Percentiles rank a stretch among this genome's conserved stretches.
Conservation (phyloP, 345 rosid genomes). For the Salix koriyanagi region DNA sequence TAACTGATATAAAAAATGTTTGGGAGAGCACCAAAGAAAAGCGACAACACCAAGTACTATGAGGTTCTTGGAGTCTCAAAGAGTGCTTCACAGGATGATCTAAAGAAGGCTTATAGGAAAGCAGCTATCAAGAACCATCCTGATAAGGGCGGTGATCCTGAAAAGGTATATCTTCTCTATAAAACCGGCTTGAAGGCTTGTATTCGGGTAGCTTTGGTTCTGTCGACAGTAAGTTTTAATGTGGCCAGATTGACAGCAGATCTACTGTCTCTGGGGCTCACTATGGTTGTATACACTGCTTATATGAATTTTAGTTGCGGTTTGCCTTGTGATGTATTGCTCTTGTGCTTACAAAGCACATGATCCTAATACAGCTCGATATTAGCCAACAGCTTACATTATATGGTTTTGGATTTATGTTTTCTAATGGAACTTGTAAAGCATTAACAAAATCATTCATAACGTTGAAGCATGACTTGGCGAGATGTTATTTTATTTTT, state of each 20-base stretch:
- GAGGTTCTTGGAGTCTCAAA: constrained; percentile 60
- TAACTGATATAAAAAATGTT: constrained; percentile 32
- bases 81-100: constrained; percentile 50
- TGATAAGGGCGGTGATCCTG: constrained; percentile 71
- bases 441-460: neutral
- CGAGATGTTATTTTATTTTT: neutral
- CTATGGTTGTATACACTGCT: neutral
- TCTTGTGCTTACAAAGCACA: too few relatives aligned
- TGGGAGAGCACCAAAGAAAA: constrained; percentile 63
- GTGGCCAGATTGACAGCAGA: neutral
- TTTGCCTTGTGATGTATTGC: neutral
- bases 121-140: constrained; percentile 74
- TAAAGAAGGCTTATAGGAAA: constrained; percentile 64
- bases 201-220: neutral
- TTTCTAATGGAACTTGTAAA: neutral
- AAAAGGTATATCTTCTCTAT: constrained; percentile 35
- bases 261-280: neutral
- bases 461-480: neutral
- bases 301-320: neutral
- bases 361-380: neutral
- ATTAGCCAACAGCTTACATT: neutral
- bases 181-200: neutral
- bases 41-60: constrained; percentile 63
- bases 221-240: neutral
- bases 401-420: neutral